Evolutionary conservation across 1,284 basidiomycete genomes (phyloP), one percentile per base, ranked within the genome.

Genomic region (Pascua guehoae): DNA sequence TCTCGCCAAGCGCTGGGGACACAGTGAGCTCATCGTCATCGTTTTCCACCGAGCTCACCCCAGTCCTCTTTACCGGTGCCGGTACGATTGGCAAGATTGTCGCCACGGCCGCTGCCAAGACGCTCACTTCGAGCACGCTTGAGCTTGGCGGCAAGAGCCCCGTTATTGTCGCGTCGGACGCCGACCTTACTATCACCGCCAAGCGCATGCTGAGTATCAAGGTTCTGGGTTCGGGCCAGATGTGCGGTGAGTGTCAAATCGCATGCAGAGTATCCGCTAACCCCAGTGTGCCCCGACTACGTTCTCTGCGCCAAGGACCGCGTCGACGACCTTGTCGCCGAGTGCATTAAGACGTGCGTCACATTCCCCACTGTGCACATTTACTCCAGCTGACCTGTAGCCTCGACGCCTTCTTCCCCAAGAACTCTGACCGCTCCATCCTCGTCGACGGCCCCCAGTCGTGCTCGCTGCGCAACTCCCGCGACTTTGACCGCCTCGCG

Each of bases 81-180:
- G 83, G 85, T 51, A 80, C 80, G 16, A 86, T 96, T 7, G 93
- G 83, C 0, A 85, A 81, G 64, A 85, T 96, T 58, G 84, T 97
- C 11, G 85, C 88, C 9, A 77, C 81, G 0, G 92, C 93, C 0
- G 91, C 91, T 4, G 91, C 89, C 10, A 88, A 93, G 75, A 85
- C 87, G 54, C 78, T 96, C 16, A 91, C 91, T 0, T 91, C 93
- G 0, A 80, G 88, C 24, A 87, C 89, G 8, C 83, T 93, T 47
- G 92, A 78, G 62, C 81, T 89, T 9, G 87, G 88, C 37, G 87
- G 88, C 53, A 95, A 95, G 78, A 89, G 86, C 16, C 91, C 92
- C 1, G 88, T 86, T 12, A 83, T 93, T 65, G 78, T 95, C 50
- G 87, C 92, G 68, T 80, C 86, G 0, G 81, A 80, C 49, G 79